These are phyloP conservation scores for Astrothelium macrocarpum DNA, from an alignment of 495 filamentous ascomycete genomes.

Conservation along the genomic window DNA sequence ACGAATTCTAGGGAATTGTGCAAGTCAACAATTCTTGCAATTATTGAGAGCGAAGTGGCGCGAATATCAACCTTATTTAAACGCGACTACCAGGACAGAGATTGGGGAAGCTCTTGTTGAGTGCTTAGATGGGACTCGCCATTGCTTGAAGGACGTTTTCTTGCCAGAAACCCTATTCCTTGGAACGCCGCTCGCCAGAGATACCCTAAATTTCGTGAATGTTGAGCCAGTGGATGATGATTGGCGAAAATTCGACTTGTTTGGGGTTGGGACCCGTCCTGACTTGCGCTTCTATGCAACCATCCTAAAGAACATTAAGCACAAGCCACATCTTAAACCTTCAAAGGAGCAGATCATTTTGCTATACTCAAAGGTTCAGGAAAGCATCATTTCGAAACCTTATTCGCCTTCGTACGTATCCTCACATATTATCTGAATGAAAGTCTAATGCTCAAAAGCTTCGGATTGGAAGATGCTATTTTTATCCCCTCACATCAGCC, in stretches of 20 bases:
- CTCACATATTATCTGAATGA: neutral
- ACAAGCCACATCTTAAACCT: neutral
- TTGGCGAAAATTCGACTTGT: neutral
- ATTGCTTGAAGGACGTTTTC: neutral
- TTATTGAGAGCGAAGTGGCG: neutral
- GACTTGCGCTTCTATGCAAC: neutral
- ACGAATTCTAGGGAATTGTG: neutral
- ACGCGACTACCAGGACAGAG: neutral
- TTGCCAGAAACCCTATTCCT: neutral
- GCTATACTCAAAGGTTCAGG: neutral
- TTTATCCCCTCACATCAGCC: neutral
- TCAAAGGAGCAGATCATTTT: neutral
- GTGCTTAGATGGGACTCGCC: neutral
- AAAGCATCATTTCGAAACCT: neutral
- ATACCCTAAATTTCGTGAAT: neutral
- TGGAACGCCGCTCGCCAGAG: neutral
- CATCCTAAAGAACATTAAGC: neutral
- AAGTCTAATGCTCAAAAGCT: neutral
- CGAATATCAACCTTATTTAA: neutral
- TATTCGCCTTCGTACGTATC: neutral
- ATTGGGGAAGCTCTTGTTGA: neutral
- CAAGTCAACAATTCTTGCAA: neutral
- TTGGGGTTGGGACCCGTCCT: neutral
- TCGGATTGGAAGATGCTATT: neutral
- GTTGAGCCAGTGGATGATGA: neutral